Conservation (phyloP, 441 rosid genomes). For the Euphorbia corollata region DNA sequence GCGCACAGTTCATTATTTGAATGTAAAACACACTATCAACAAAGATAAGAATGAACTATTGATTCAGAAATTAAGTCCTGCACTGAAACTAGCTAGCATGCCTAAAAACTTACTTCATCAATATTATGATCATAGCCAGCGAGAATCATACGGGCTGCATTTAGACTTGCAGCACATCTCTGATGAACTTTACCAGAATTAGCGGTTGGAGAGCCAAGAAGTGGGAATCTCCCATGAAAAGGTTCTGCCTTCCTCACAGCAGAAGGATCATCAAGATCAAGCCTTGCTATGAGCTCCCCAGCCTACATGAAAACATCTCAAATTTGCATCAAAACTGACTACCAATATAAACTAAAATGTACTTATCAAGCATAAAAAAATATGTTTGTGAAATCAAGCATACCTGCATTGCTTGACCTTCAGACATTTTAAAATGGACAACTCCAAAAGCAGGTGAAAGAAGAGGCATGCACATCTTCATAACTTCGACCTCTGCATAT, state of each 20-base stretch:
- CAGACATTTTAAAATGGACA: constrained; percentile 79
- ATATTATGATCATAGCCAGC: constrained; percentile 95
- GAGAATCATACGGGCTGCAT: constrained; percentile 97
- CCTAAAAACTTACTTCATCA: constrained; percentile 58
- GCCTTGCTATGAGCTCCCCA: constrained; percentile 97
- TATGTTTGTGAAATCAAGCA: constrained; percentile 14
- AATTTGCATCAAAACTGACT: constrained; percentile 4
- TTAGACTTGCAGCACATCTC: constrained; percentile 93
- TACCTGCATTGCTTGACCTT: constrained; percentile 99
- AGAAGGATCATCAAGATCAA: constrained; percentile 98
- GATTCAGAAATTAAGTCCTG: constrained; percentile 8
- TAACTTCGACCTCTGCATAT: constrained; percentile 99
- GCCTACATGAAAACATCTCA: constrained; percentile 49
- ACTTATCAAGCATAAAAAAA: neutral
- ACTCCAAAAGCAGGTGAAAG: constrained; percentile 99
- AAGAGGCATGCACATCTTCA: constrained; percentile 99
- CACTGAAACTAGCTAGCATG: constrained; percentile 13
- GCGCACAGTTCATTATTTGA: neutral
- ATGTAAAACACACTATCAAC: neutral
- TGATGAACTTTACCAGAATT: constrained; percentile 97
- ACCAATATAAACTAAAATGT: neutral
- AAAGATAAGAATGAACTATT: neutral
- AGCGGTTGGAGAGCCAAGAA: constrained; percentile 91
- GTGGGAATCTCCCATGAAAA: constrained; percentile 86
- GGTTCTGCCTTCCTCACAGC: constrained; percentile 99